A percentile compares a stretch with the other conserved stretches of the same genome.
Conservation (phyloP, 1,284 basidiomycete genomes). For the Ustilago cynodontis region DNA sequence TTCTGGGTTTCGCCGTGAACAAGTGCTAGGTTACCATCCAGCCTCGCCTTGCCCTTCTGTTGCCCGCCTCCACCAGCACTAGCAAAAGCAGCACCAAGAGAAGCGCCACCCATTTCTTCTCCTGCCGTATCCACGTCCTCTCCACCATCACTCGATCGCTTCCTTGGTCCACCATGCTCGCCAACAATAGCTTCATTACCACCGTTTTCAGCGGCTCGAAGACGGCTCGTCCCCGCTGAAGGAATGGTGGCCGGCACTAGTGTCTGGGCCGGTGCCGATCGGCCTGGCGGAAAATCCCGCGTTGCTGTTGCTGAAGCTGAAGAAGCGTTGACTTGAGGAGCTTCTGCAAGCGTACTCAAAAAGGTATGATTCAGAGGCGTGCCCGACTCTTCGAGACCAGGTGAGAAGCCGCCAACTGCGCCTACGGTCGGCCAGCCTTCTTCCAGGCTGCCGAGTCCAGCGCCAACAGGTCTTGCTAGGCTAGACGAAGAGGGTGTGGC, state of each 20-base stretch:
- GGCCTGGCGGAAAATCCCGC: constrained; percentile 53
- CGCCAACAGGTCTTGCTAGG: constrained; percentile 11
- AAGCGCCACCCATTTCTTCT: constrained; percentile 27
- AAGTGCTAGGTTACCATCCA: constrained; percentile 14
- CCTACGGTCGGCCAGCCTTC: constrained; percentile 31
- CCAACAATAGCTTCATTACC: constrained; percentile 2
- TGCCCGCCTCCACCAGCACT: background rate
- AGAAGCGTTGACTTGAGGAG: constrained; percentile 25
- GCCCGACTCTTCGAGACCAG: constrained; percentile 55
- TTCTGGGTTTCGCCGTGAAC: constrained; percentile 9
- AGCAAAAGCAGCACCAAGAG: background rate
- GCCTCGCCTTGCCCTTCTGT: constrained; percentile 37
- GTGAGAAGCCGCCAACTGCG: constrained; percentile 37
- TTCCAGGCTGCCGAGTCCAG: constrained; percentile 23
- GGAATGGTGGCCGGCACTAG: constrained; percentile 40
- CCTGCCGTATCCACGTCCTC: constrained; percentile 50
- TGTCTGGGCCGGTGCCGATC: constrained; percentile 53
- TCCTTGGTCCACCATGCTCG: constrained; percentile 4
- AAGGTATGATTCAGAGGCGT: constrained; percentile 74
- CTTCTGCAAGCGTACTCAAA: constrained; percentile 72
- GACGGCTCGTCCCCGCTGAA: constrained; percentile 17
- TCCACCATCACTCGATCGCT: constrained; percentile 40
- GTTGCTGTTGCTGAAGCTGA: constrained; percentile 4
- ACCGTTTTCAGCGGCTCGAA: constrained; percentile 10
- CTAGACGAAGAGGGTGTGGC: constrained; percentile 11